Percentiles rank a stretch among this genome's conserved stretches.
These are phyloP conservation scores for Saitozyma podzolica DNA, from an alignment of 768 basidiomycete genomes.

Conservation along the genomic window DNA sequence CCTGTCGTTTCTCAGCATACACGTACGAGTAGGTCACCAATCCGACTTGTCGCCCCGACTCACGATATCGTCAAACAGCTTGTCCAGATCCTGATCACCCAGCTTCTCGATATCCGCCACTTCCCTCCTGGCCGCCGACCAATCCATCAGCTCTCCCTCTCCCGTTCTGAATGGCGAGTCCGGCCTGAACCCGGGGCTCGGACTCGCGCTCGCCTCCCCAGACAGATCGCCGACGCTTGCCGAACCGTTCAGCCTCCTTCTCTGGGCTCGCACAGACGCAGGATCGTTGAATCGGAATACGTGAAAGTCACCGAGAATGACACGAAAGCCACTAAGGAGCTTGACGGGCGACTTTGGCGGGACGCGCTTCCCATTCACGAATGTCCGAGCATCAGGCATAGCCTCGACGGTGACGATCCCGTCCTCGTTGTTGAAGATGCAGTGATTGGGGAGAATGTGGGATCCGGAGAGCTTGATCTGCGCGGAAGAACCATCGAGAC, in stretches of 20 bases:
- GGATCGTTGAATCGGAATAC: conserved; percentile 83
- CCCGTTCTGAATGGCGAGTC: conserved; percentile 22
- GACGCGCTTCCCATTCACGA: conserved; percentile 85
- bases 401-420: conserved; percentile 81
- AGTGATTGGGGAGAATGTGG: conserved; percentile 89
- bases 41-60: conserved; percentile 57
- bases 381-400: conserved; percentile 74
- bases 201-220: conserved; percentile 6
- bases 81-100: conserved; percentile 81
- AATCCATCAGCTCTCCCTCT: conserved; percentile 63
- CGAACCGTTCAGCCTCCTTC: conserved; percentile 30
- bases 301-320: conserved; percentile 96
- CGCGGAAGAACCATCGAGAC: conserved; percentile 73
- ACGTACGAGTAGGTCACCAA: neutral
- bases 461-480: conserved; percentile 90
- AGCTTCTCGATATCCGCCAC: conserved; percentile 89
- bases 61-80: conserved; percentile 86
- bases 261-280: conserved; percentile 38
- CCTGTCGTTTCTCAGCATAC: conserved; percentile 16
- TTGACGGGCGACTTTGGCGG: conserved; percentile 73
- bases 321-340: conserved; percentile 89
- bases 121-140: conserved; percentile 96
- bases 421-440: conserved; percentile 80
- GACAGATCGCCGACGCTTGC: conserved; percentile 29
- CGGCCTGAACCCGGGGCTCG: conserved; percentile 11